Evolutionary conservation across 139 green algal species (phyloP).

Genomic region (Coelastrella sp.): DNA sequence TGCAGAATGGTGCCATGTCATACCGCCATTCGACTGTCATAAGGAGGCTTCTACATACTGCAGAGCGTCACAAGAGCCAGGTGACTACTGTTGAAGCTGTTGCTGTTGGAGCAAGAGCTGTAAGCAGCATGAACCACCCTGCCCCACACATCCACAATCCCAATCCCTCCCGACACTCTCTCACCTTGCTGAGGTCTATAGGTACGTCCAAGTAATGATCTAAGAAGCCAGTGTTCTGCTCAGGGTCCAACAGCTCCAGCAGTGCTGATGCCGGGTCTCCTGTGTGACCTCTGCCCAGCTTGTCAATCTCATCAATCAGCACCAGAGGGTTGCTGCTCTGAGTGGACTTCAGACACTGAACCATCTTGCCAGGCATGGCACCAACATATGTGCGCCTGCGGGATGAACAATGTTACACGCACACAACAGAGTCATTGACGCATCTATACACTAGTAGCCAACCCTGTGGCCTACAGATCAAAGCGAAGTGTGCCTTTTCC

Average conservation of each 20-base stretch:
- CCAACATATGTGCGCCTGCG: slow-evolving; percentile 95
- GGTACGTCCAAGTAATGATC: slow-evolving; percentile 99
- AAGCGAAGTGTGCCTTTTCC: neutral
- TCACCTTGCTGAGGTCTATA: slow-evolving; percentile 90
- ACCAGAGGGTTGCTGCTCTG: slow-evolving; percentile 92
- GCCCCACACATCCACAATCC: no score
- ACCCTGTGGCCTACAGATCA: neutral
- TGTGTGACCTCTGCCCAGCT: slow-evolving; percentile 60
- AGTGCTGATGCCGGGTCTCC: slow-evolving; percentile 95
- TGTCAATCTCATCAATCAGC: slow-evolving; percentile 96
- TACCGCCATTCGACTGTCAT: no score
- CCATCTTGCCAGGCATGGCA: slow-evolving; percentile 98
- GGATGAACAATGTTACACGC: no score
- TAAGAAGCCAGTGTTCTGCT: slow-evolving; percentile 95
- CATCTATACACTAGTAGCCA: no score
- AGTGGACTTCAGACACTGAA: slow-evolving; percentile 96
- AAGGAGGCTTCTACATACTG: no score
- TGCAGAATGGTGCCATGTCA: no score
- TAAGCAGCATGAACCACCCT: no score
- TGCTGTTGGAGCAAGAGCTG: no score
- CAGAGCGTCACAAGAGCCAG: no score
- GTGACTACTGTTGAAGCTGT: no score
- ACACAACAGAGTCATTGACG: no score
- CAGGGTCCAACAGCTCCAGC: slow-evolving; percentile 97
- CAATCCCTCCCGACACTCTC: no score